These are phyloP conservation scores for Sordariomycetes sp. DNA, from an alignment of 2,329 filamentous ascomycete species.

Conservation along the genomic window DNA sequence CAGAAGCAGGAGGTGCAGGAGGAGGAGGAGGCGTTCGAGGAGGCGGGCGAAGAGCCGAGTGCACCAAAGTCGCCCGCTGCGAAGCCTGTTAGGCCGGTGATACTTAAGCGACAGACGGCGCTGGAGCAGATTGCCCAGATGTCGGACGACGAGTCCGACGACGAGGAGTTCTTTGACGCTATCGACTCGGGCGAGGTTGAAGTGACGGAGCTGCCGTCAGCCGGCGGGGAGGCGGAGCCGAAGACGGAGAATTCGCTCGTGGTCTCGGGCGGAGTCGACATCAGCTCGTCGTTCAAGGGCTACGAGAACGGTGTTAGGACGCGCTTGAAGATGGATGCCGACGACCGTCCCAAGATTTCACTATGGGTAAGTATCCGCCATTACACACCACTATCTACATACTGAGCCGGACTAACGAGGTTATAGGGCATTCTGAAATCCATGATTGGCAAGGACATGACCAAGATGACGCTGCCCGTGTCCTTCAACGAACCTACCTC, in stretches of 20 bases:
- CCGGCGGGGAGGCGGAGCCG: conserved; percentile 17
- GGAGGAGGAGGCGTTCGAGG: conserved; percentile 19
- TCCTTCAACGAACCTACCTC: conserved; percentile 99
- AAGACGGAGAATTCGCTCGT: conserved; percentile 20
- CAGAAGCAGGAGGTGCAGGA: conserved; percentile 7
- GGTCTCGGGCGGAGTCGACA: conserved; percentile 39
- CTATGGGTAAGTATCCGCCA: conserved; percentile 60
- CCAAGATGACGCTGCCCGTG: conserved; percentile 96
- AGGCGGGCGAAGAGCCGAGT: conserved; percentile 8
- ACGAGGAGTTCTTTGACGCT: conserved; percentile 94
- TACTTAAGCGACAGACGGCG: conserved; percentile 46
- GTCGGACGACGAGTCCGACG: conserved; percentile 71
- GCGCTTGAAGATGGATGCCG: conserved; percentile 76
- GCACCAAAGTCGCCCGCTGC: conserved; percentile 9
- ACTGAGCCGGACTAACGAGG: conserved; percentile 10
- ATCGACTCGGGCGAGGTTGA: conserved; percentile 88
- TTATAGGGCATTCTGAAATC: conserved; percentile 84
- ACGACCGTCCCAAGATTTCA: conserved; percentile 85
- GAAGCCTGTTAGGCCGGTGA: conserved; percentile 22
- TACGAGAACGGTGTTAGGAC: conserved; percentile 82
- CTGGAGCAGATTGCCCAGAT: conserved; percentile 60
- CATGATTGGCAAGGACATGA: conserved; percentile 99
- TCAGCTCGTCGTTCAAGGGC: conserved; percentile 68
- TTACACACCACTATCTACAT: no score
- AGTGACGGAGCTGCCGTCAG: conserved; percentile 51